phyloP scores from a whole-genome alignment of 2,329 filamentous ascomycete genomes.

The Didymella pinodella region DNA sequence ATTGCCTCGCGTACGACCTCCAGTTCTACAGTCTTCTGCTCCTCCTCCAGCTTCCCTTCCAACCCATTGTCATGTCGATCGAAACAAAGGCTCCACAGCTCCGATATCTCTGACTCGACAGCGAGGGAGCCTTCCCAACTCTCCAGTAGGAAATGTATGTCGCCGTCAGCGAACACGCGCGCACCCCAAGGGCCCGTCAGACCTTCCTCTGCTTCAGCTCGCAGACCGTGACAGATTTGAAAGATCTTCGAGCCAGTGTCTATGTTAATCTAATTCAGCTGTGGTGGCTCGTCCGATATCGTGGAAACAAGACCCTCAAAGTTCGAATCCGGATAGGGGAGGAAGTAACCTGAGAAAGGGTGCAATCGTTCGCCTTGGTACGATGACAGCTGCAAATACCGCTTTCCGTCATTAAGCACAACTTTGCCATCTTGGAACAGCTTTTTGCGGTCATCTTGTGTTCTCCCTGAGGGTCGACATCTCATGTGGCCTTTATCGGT shows the following conservation, averaged over 20 bases:
- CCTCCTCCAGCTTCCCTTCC: constrained; percentile 42
- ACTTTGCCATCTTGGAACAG: constrained; percentile 27
- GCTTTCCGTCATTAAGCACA: constrained; percentile 27
- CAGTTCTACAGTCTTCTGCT: constrained; percentile 28
- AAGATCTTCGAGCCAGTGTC: constrained; percentile 61
- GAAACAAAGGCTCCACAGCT: constrained; percentile 61
- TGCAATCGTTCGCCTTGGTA: constrained; percentile 40
- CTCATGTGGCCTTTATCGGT: constrained; percentile 33
- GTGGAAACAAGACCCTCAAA: constrained; percentile 57
- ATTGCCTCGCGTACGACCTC: constrained; percentile 28
- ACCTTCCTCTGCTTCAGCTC: constrained; percentile 66
- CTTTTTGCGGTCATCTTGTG: constrained; percentile 29
- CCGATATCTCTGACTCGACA: constrained; percentile 58
- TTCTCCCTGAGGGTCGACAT: constrained; percentile 27
- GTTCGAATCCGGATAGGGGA: constrained; percentile 57
- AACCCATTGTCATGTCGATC: constrained; percentile 56
- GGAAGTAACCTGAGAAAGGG: constrained; percentile 59
- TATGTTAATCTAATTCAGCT: constrained; percentile 73
- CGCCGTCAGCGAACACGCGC: constrained; percentile 76
- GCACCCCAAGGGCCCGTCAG: constrained; percentile 55
- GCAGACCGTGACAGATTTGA: constrained; percentile 57
- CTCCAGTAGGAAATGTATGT: constrained; percentile 62
- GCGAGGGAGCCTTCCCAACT: constrained; percentile 64
- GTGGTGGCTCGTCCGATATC: constrained; percentile 62
- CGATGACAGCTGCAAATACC: constrained; percentile 33